Conservation (phyloP, 495 filamentous ascomycete genomes). For the Aspergillus carlsbadensis region DNA sequence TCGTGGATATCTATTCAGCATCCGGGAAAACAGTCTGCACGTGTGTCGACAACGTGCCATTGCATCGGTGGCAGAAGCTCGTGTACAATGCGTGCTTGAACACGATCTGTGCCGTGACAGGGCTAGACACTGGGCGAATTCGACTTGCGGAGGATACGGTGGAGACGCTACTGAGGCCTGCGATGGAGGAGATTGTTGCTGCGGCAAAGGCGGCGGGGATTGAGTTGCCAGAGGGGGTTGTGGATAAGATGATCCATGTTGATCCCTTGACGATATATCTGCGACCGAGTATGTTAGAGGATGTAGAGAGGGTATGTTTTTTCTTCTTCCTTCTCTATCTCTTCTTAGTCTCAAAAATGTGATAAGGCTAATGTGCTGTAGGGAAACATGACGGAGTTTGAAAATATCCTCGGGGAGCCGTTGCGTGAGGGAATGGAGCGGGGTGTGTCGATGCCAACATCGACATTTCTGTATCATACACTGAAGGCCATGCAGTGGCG, state of each 20-base stretch:
- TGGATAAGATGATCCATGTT: constrained; percentile 3
- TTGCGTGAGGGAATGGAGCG: constrained; percentile 5
- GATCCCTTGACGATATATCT: constrained; percentile 7
- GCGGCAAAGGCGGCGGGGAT: constrained; percentile 9
- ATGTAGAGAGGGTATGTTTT: constrained; percentile 7
- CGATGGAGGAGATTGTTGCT: constrained; percentile 9
- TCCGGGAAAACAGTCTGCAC: constrained; percentile 26
- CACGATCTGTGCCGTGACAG: constrained; percentile 32
- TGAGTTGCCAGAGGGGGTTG: constrained; percentile 1
- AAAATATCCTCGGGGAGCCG: constrained; percentile 14
- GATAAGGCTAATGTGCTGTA: background rate
- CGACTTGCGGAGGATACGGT: constrained; percentile 37
- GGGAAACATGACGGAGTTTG: constrained; percentile 12
- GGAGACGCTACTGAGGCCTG: constrained; percentile 38
- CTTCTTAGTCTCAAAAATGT: background rate
- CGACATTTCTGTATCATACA: constrained; percentile 5
- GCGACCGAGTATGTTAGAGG: constrained; percentile 9
- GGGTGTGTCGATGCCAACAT: constrained; percentile 7
- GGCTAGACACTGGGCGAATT: constrained; percentile 27
- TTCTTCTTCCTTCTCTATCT: background rate
- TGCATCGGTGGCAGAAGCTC: constrained; percentile 51
- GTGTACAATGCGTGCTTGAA: constrained; percentile 52
- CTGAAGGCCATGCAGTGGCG: constrained; percentile 13
- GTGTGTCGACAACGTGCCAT: constrained; percentile 34
- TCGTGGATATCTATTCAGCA: constrained; percentile 38